Base-by-base conservation (phyloP, 2,329 filamentous ascomycete species). In the Fusarium illudens region DNA sequence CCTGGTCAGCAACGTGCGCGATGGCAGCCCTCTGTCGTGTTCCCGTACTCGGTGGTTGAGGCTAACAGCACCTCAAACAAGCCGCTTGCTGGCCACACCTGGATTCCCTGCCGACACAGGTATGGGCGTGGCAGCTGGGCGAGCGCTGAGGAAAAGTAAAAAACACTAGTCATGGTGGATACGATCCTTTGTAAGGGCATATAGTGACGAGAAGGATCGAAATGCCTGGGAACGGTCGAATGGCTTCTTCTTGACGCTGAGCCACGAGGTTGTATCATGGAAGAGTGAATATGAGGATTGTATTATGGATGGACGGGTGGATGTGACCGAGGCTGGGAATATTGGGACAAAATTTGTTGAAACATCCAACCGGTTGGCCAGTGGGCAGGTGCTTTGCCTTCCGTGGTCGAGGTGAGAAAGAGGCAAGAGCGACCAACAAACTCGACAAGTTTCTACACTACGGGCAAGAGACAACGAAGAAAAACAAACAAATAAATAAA, bases 71-170 rank as follows among this genome's bases (percentile, higher is more conserved):
- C 50, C 57, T 64, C 57, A 63, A 71, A 64, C 62, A 65, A 58
- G 57, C 64, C 53, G 57, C 54, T 56, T 22, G 51, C 32, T 60
- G 56, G 59, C 42, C 32, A 59, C 61, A 59, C 64, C 57, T 68
- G 62, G 71, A 50, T 65, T 70, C 67, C 70, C 58, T 71, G 70
- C 17, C 58, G 58, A 60, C 49, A 34, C 52, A 60, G 58, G 58
- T 58, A 20, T 62, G 50, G 44, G 65, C 46, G 54, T 61, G 33
- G 39, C 55, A 65, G 62, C 61, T 68, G 52, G 66, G 49, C 48
- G 50, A 56, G 11, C 49, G 17, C 25, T 42, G 52, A 27, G 33
- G 36, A 55, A 27, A 44, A 27, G 52, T 9, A 25, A 60, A 33
- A 34, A 36, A 39, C 42, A 62, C 52, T 22, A 51, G 42, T 36